A percentile compares a stretch with the other conserved stretches of the same genome.
phyloP scores from a whole-genome alignment of 148 eudicot species.

The Tetragonia tetragonoides region DNA sequence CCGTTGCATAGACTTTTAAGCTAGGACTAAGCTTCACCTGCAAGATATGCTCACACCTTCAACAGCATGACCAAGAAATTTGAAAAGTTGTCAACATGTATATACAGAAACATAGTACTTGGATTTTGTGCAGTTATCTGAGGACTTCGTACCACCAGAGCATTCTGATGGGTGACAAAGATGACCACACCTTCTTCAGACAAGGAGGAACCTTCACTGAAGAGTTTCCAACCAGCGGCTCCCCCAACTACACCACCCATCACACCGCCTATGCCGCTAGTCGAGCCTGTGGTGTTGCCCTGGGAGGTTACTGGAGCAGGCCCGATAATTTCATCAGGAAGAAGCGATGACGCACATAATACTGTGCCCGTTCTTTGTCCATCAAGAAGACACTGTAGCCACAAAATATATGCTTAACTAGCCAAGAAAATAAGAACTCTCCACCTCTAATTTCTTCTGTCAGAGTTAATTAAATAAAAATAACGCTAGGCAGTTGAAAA shows the following conservation, averaged over 20 bases:
- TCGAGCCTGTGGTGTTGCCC: conserved; percentile 44
- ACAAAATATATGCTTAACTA: conserved; percentile 8
- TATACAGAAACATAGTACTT: conserved; percentile 26
- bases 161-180: conserved; percentile 80
- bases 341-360: conserved; percentile 78
- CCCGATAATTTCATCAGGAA: conserved; percentile 58
- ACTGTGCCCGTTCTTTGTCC: conserved; percentile 73
- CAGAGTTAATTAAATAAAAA: neutral
- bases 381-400: conserved; percentile 79
- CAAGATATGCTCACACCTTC: conserved; percentile 25
- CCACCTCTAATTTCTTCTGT: neutral
- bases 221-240: conserved; percentile 57
- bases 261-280: conserved; percentile 64
- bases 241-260: conserved; percentile 80
- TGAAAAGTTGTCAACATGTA: neutral
- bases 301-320: conserved; percentile 46
- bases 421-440: conserved; percentile 3
- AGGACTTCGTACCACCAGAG: conserved; percentile 78
- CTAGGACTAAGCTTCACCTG: conserved; percentile 79
- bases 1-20: conserved; percentile 57
- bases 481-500: neutral
- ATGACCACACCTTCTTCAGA: conserved; percentile 92
- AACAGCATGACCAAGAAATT: conserved; percentile 13
- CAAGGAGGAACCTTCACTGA: conserved; percentile 50
- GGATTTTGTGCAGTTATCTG: conserved; percentile 32